Base-by-base conservation (phyloP, 75 land plant genomes). In the Picea sitchensis region DNA sequence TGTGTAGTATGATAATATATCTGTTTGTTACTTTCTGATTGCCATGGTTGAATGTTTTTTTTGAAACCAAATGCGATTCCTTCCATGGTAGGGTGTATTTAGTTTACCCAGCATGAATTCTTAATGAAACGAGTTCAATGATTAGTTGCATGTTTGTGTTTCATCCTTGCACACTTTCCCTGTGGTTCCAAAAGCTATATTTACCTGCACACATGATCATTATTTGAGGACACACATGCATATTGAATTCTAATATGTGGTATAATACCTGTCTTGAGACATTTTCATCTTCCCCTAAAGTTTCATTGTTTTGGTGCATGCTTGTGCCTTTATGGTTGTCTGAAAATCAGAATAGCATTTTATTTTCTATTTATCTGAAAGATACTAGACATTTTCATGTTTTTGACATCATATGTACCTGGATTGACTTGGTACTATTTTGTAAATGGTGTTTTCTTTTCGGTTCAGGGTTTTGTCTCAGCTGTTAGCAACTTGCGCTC, bases 391-490 rank as follows among this genome's bases (percentile, higher is more conserved):
- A 51, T 51, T 51, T 41, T 51, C 12, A 51, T 51, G 56, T 9
- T 51, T 71, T 41, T 71, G 74, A 47, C 36, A 38, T 20, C 2
- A 71, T n/a, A 9, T 44, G 30, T 5, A 20, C 30, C 26, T 71
- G 74, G 44, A 71, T 56, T 44, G n/a, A 47, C 74, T 71, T 47
- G 11, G 34, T 67, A 36, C n/a, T 32, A 17, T 67, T 17, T 20
- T 36, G 36, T 15, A 30, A 36, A 67, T 67, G 71, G 8, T 71
- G 21, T 38, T 34, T 30, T 54, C 15, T 65, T 61, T 72, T 15
- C 14, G 20, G 44, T 77, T 63, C 84, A 97, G 98, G 98, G 98
- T 20, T 97, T 97, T 84, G 94, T 93, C 34, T 86, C 94, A 56
- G 89, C 99, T 57, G 95, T 96, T 34, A 80, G 85, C 63, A 89